Base-by-base conservation (phyloP, 805 yeast species). In the Torulaspora franciscae region DNA sequence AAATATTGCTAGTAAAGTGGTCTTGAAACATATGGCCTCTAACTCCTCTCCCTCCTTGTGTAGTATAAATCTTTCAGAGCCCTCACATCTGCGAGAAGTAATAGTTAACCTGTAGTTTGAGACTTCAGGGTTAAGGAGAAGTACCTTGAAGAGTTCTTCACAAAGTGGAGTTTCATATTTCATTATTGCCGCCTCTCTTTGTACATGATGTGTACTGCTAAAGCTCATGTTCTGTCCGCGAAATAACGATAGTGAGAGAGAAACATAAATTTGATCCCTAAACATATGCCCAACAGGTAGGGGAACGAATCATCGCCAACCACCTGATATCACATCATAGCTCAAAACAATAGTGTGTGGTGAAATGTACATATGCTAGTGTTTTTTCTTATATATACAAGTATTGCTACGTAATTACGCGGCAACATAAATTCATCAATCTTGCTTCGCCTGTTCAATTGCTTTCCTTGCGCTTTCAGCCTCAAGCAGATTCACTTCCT, bases 401-500 rank as follows among this genome's bases (percentile, higher is more conserved):
- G 46, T 24, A 19, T 26, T 27, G 41, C 26, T 14, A 19, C 40
- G 13, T 35, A 41, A 15, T 29, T 43, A 13, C 14, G 24, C 41
- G 19, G 29, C 26, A 22, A 17, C 15, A 14, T n/a, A 15, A 13
- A 35, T 11, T 10, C 19, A 37, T 37, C 37, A 43, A 33, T 41
- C 27, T 30, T 36, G 36, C 38, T 48, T 55, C 3, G 57, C 60
- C 15, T 43, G 42, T 39, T 62, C 59, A 40, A 55, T 45, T 40
- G 64, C 57, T 43, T 53, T 46, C 48, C 48, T 49, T 47, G 61
- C 35, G 40, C 44, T 47, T 26, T 49, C 50, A 32, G 55, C 56
- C 42, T 64, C 69, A 26, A 66, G 56, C 14, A 53, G 50, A 49
- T 66, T 64, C 26, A 81, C 81, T 65, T 73, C 65, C 34, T 64